Evolutionary conservation across 1,284 basidiomycete genomes (phyloP).

Genomic region (Meripilus lineatus): DNA sequence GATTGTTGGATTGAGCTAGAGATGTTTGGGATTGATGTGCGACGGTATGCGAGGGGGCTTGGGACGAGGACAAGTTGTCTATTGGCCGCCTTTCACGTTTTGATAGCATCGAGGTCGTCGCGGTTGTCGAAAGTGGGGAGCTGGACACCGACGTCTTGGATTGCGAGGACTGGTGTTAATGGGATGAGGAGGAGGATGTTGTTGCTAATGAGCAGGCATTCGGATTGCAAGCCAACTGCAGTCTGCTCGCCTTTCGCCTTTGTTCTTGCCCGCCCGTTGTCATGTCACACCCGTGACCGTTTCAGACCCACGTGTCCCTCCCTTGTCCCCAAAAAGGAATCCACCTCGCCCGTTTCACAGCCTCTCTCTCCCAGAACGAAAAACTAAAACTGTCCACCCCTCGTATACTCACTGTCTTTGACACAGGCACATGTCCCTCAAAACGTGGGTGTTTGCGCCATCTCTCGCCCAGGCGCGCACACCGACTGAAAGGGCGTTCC

Average conservation of each 20-base stretch:
- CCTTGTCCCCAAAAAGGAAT: background rate
- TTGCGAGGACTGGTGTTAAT: background rate
- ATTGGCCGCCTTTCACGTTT: constrained; percentile 1
- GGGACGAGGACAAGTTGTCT: background rate
- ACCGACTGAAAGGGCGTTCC: no score
- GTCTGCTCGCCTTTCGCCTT: background rate
- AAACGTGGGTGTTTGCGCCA: no score
- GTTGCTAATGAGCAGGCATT: background rate
- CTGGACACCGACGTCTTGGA: background rate
- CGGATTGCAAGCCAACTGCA: background rate
- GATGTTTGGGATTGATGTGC: constrained; percentile 18
- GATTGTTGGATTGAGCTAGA: constrained; percentile 11
- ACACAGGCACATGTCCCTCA: no score
- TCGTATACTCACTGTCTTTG: no score
- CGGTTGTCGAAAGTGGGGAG: background rate
- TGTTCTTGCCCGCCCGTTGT: background rate
- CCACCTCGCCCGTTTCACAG: no score
- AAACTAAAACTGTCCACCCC: no score
- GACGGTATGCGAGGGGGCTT: constrained; percentile 17
- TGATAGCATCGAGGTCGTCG: background rate
- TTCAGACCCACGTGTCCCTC: constrained; percentile 4
- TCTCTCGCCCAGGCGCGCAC: no score
- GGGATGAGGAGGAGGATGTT: background rate
- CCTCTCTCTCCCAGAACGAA: no score
- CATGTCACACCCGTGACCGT: constrained; percentile 7